Base-by-base conservation (phyloP, 1,284 basidiomycete species). In the Fomitopsis palustris region DNA sequence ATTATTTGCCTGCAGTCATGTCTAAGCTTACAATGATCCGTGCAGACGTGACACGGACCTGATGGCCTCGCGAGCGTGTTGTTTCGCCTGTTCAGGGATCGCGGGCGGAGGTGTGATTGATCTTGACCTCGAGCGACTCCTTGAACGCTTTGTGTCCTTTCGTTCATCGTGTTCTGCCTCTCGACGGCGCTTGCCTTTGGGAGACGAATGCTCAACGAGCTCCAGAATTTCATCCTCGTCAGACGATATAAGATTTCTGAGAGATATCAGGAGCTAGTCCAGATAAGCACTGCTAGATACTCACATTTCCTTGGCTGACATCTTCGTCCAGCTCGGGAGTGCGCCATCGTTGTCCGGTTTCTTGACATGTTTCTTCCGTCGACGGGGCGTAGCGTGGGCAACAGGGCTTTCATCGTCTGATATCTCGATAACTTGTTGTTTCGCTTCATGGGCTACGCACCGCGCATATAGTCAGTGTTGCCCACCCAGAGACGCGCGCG, bases 51-150 rank as follows among this genome's bases (percentile, higher is more conserved):
- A 43, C 29, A 63, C 80, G 43, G 65, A 88, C 88, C 83, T 78
- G 45, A 90, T 80, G 19, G 87, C 70, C 29, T 80, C 75, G 38
- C 78, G 80, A 9, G 86, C 83, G 56, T 77, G 76, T 65, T 81
- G 76, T 1, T 85, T 73, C 53, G 82, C 79, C 33, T 81, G 72
- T 12, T 72, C 66, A 1, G 84, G 73, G 16, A 91, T 68, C 23
- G 75, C 76, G 1, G 89, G 89, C 3, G 90, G 89, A 9, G 89
- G 89, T 2, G 89, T 92, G 39, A 91, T 79, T 2, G 89, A 90
- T 33, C 75, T 73, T 19, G 88, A 90, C 33, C 75, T 73, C 19
- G 88, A 90, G 37, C 84, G 84, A 69, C 82, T 86, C 35, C 83
- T 78, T 19, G 62, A 56, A 62, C 74, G 60, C 75, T 80, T 72